Conservation (phyloP, 2,329 filamentous ascomycete genomes). For the Raffaelea albimanens region DNA sequence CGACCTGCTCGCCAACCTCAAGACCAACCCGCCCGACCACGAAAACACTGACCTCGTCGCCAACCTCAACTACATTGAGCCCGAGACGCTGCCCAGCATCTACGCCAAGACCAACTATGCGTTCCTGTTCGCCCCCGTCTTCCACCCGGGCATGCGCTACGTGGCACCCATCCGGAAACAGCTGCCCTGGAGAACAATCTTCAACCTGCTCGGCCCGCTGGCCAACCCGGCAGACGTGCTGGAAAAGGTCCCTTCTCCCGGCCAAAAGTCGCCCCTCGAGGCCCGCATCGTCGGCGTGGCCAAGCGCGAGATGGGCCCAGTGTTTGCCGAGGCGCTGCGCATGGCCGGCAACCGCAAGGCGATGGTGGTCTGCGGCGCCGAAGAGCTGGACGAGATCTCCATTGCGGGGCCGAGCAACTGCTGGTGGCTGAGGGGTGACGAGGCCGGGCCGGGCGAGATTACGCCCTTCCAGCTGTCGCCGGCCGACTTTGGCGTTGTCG, state of each 20-base stretch:
- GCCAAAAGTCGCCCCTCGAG: slow-evolving; percentile 43
- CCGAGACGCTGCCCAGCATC: slow-evolving; percentile 59
- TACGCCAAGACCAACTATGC: slow-evolving; percentile 82
- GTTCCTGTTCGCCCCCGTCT: slow-evolving; percentile 91
- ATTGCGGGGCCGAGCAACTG: slow-evolving; percentile 83
- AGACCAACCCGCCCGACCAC: slow-evolving; percentile 12
- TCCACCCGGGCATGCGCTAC: slow-evolving; percentile 90
- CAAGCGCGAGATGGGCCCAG: slow-evolving; percentile 72
- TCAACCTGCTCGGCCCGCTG: slow-evolving; percentile 90
- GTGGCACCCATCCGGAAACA: slow-evolving; percentile 79
- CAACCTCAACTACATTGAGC: slow-evolving; percentile 63
- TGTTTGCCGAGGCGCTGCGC: slow-evolving; percentile 77
- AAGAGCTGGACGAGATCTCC: slow-evolving; percentile 91
- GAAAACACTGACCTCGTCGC: slow-evolving; percentile 42
- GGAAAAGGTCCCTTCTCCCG: slow-evolving; percentile 1
- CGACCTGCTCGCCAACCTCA: slow-evolving; percentile 73
- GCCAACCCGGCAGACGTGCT: slow-evolving; percentile 77
- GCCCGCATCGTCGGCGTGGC: slow-evolving; percentile 91
- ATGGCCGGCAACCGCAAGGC: slow-evolving; percentile 73
- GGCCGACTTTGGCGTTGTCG: slow-evolving; percentile 74
- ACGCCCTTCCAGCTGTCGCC: slow-evolving; percentile 73
- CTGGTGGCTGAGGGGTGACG: slow-evolving; percentile 58
- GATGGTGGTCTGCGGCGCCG: slow-evolving; percentile 78
- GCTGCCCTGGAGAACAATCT: slow-evolving; percentile 90
- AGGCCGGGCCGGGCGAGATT: slow-evolving; percentile 32